Base-by-base conservation (phyloP, 169 alveolate genomes). In the Neospora caninum region DNA sequence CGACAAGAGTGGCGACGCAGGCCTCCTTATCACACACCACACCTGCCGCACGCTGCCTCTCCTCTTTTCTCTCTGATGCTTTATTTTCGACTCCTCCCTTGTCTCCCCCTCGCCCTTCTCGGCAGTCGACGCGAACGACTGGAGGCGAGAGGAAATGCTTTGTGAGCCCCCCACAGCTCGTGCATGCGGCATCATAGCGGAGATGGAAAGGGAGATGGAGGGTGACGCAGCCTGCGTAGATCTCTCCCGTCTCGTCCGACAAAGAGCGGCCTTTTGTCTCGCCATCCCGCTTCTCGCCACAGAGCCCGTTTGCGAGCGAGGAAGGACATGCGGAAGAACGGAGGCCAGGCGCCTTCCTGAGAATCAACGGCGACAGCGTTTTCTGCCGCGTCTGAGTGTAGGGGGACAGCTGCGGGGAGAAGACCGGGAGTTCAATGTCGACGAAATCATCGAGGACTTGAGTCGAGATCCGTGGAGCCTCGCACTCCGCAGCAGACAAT, bases 121-220 rank as follows among this genome's bases (percentile, higher is more conserved):
- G 73, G 31, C 73, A 64, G 73, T 22, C n/a, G 73, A 64, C 73
- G 34, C n/a, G 73, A 16, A 64, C 73, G 34, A 9, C 31, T 13
- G 86, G 86, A 36, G 86, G 39, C 39, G 49, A 78, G 27, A 78
- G 39, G 27, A 18, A 6, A 43, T 78, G 86, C 29, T n/a, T 13
- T 6, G 45, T 78, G 67, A 18, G 41, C 36, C 89, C 89, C 4
- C 9, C 64, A 41, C 89, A 82, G 67, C 38, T 49, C 31, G 53
- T 10, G 27, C 89, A 82, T 18, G 89, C 67, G 4, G 69, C 89
- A 38, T 82, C 89, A 67, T 82, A 82, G 41, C 89, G 89, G 67
- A 31, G 89, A 41, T 82, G 89, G 36, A 82, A 18, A 1, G 89
- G 89, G 31, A 82, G 41, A 29, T 25, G 9, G 29, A 82, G 31